Evolutionary conservation across 2,329 filamentous ascomycete species (phyloP).

Genomic region (Sordariomycetes sp.): DNA sequence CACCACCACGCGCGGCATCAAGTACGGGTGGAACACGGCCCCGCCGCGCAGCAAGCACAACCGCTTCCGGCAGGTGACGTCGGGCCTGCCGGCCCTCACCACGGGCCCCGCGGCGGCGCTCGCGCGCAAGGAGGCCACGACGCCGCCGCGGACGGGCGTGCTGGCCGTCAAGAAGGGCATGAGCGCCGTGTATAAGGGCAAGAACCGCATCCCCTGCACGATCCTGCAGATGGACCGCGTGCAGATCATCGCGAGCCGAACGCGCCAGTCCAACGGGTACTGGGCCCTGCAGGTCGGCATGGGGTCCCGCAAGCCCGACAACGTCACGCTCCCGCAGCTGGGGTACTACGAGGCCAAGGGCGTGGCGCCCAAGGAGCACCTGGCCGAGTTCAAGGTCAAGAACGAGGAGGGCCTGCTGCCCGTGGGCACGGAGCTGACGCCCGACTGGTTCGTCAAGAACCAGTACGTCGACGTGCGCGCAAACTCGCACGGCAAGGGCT

Average conservation of each 20-base stretch:
- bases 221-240: conserved; percentile 89
- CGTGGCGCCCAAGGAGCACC: conserved; percentile 71
- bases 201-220: conserved; percentile 73
- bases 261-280: conserved; percentile 71
- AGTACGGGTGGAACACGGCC: conserved; percentile 52
- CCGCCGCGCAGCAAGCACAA: conserved; percentile 38
- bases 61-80: conserved; percentile 49
- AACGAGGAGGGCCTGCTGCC: conserved; percentile 60
- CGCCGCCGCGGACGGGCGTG: conserved; percentile 64
- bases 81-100: conserved; percentile 45
- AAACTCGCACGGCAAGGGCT: conserved; percentile 78
- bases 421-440: conserved; percentile 64
- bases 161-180: conserved; percentile 91
- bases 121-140: conserved; percentile 44
- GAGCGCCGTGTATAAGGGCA: conserved; percentile 79
- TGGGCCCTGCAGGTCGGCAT: conserved; percentile 85
- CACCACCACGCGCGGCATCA: conserved; percentile 36
- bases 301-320: conserved; percentile 62
- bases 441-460: conserved; percentile 86
- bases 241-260: conserved; percentile 83
- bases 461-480: conserved; percentile 82
- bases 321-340: conserved; percentile 71
- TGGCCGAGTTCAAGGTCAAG: conserved; percentile 82
- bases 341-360: conserved; percentile 81
- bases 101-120: conserved; percentile 51